Evolutionary conservation across 2,329 filamentous ascomycete species (phyloP), one percentile per base, ranked within the genome.

Genomic region (Cladorrhinum sp.): DNA sequence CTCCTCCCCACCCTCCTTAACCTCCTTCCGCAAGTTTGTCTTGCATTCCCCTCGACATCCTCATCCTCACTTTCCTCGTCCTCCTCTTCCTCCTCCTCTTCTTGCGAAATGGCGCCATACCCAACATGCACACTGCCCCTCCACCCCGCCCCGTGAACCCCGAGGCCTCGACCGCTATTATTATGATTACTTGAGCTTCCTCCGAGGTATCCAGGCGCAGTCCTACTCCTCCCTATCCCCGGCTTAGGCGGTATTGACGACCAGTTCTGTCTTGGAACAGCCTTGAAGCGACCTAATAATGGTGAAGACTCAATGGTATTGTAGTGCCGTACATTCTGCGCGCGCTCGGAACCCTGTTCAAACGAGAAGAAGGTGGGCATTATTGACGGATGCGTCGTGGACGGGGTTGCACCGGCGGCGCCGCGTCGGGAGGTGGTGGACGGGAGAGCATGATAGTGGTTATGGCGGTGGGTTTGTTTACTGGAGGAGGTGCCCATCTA

Each of bases 321-420:
- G 62, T 75, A 73, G 55, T 78, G 78, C 1, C 62, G 78, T 75
- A 67, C 78, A 25, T 80, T 64, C 12, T 69, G 84, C 10, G 62
- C 60, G 59, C 61, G 81, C 74, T 88, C 86, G 69, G 77, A 80
- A 72, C 85, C 86, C 69, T 85, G 85, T 64, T 85, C 85, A 75
- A 89, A 89, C 71, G 82, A 79, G 75, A 89, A 88, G 78, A 88
- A 86, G 69, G 81, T 79, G 70, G 85, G 83, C 85, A 88, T 58
- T 18, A 60, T 25, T 0, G 63, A 45, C 16, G 41, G 41, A 10
- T 22, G 41, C 6, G 16, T 8, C n/a, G 41, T 18, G 18, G 6
- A 7, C n/a, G 45, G n/a, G 29, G 36, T 23, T 18, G 25, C 27
- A 23, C 27, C 23, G 51, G 16, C 23, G 51, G 23, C 23, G 22